Evolutionary conservation across 176 grass and related monocot genomes (phyloP), one percentile per base, ranked within the genome.

Genomic region (Bolboschoenus planiculmis): DNA sequence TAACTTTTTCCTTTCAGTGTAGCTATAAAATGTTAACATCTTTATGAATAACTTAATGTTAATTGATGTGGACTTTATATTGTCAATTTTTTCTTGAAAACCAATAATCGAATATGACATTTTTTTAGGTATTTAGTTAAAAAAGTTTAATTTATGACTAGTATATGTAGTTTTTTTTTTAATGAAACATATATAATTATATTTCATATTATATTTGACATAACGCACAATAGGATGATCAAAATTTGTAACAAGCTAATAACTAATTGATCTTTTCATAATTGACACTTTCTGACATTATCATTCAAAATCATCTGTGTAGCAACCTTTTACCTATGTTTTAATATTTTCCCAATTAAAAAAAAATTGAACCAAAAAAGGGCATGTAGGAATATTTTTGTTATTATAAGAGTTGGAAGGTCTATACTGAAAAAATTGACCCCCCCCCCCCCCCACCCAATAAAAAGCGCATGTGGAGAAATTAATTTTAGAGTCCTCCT

Each of bases 401-500:
- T 81, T 1, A 58, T 81, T 59, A 42, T 42, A 61, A 27, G 21
- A 61, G 6, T 43, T 81, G 15, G 2, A 61, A 4, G 55, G 8
- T 0, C n/a, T 81, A 1, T 43, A 61, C 5, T 1, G 60, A 7
- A 61, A 43, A 78, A 26, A 24, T 2, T 61, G 4, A 26, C 5
- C 56, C 27, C 60, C 5, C 39, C 1, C 46, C 14, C 46, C 5
- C 56, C 27, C 60, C 5, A 27, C 1, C 46, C 14, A 7, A 9
- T 57, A 50, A 50, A 82, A 20, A 30, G 23, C 51, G 23, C 78
- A 61, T 81, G 35, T 81, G 33, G 35, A 61, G 30, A 58, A 82
- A 48, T 63, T 80, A 58, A 58, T 70, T 70, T 70, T 40, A n/a
- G 56, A 63, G 21, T 62, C n/a, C n/a, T n/a, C n/a, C n/a, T n/a